Conservation (phyloP, 1,284 basidiomycete genomes). For the Xanthoconium separans region DNA sequence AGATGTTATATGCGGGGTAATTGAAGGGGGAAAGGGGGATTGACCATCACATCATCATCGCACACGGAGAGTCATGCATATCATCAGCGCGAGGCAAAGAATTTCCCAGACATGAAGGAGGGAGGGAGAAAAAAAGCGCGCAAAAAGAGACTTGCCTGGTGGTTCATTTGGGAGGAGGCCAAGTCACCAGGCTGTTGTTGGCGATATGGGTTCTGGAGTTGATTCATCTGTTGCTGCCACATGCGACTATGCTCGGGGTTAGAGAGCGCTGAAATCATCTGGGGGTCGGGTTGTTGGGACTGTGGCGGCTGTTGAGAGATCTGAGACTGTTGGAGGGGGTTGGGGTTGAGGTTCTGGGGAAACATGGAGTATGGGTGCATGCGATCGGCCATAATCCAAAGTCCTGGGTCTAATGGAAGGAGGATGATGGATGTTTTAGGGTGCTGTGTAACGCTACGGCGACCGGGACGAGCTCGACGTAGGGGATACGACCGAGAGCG, state of each 20-base stretch:
- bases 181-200: constrained; percentile 43
- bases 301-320: constrained; percentile 40
- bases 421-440: constrained; percentile 27
- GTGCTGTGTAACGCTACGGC: constrained; percentile 20
- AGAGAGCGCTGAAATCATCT: constrained; percentile 42
- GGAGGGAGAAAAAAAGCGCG: constrained; percentile 13
- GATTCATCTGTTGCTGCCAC: constrained; percentile 60
- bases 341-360: constrained; percentile 44
- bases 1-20: constrained; percentile 10
- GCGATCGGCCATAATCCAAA: constrained; percentile 60
- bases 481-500: constrained; percentile 8
- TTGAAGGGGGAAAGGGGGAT: constrained; percentile 18
- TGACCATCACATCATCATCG: constrained; percentile 18
- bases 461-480: constrained; percentile 21
- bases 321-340: constrained; percentile 47
- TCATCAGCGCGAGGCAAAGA: constrained; percentile 14
- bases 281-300: constrained; percentile 38
- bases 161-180: constrained; percentile 37
- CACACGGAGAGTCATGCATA: constrained; percentile 14
- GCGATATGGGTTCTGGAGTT: constrained; percentile 46
- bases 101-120: constrained; percentile 16
- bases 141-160: constrained; percentile 44
- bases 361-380: constrained; percentile 50
- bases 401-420: constrained; percentile 28
- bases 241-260: constrained; percentile 47